Evolutionary conservation across 768 basidiomycete genomes (phyloP).

Genomic region (Suillus fuscotomentosus): DNA sequence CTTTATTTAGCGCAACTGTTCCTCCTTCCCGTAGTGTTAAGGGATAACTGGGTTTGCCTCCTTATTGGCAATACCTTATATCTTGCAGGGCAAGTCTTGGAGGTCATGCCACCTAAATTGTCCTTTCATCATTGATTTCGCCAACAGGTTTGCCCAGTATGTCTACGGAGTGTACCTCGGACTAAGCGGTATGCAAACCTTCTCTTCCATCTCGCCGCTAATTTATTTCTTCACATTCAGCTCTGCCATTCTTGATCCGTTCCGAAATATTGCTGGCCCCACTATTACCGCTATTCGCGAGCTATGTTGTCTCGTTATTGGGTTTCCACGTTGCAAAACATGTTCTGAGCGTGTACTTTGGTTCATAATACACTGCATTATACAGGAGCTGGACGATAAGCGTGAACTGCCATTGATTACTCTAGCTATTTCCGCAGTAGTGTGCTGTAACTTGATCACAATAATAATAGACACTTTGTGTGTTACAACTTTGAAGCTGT

Average conservation of each 20-base stretch:
- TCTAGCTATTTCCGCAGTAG: slow-evolving; percentile 1
- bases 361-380: slow-evolving; percentile 30
- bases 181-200: slow-evolving; percentile 58
- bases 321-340: slow-evolving; percentile 89
- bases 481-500: neutral
- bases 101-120: neutral
- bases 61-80: slow-evolving; percentile 82
- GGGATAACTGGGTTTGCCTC: slow-evolving; percentile 91
- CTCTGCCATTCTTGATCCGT: slow-evolving; percentile 91
- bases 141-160: slow-evolving; percentile 80
- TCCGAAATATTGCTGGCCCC: slow-evolving; percentile 91
- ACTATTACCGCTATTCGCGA: slow-evolving; percentile 79
- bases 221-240: slow-evolving; percentile 35
- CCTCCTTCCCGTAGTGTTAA: slow-evolving; percentile 77
- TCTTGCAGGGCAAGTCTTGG: slow-evolving; percentile 64
- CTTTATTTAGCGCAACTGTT: slow-evolving; percentile 89
- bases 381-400: neutral
- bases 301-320: slow-evolving; percentile 82
- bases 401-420: neutral
- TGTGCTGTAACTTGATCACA: neutral
- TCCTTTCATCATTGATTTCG: slow-evolving; percentile 8
- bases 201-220: slow-evolving; percentile 13
- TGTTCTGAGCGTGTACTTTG: slow-evolving; percentile 82
- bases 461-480: slow-evolving; percentile 3
- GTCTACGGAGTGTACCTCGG: slow-evolving; percentile 90